Evolutionary conservation across 352 stramenopile genomes (phyloP), one percentile per base, ranked within the genome.

Genomic region (Phytophthora ohioensis): DNA sequence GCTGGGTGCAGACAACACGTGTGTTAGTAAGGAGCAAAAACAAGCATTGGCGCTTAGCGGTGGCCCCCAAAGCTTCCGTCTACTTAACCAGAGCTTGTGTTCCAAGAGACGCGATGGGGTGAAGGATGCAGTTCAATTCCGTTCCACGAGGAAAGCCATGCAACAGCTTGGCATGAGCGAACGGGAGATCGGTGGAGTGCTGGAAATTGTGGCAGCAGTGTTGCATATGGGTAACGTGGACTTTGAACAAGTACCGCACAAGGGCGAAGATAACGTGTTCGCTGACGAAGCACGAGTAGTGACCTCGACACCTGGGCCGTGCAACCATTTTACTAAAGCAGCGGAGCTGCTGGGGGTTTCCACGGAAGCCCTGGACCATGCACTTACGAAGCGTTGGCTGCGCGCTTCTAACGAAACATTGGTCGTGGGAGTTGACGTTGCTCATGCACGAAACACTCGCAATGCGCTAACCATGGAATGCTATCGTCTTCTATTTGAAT

Each of bases 401-500:
- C 79, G 79, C 17, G 91, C 85, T 12, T 78, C 81, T n/a, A 92
- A 80, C 49, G 88, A 96, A 71, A 89, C 85, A 49, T 76, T 94
- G 38, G 76, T 88, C 10, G 85, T 96, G 4, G 79, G 76, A 21
- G 76, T 94, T 48, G 83, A 92, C 31, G 81, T 85, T 2, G 59
- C 63, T 4, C 87, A 95, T 45, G 84, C 90, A 42, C 74, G 82
- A 12, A 83, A 97, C 67, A 93, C 87, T 9, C 82, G 93, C 27
- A 91, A 98, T 59, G 94, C 92, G 27, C 79, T 98, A 9, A 85
- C 91, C 10, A 99, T 98, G 88, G 91, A 95, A 71, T 87, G 95
- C 53, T 99, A 98, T 72, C 81, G 91, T 9, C 71, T 94, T 52
- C 73, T 98, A 4, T 99, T 99, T 64, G 85, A 97, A 43, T 99